Conservation (phyloP, 148 eudicot species). For the Silene uniflora region DNA sequence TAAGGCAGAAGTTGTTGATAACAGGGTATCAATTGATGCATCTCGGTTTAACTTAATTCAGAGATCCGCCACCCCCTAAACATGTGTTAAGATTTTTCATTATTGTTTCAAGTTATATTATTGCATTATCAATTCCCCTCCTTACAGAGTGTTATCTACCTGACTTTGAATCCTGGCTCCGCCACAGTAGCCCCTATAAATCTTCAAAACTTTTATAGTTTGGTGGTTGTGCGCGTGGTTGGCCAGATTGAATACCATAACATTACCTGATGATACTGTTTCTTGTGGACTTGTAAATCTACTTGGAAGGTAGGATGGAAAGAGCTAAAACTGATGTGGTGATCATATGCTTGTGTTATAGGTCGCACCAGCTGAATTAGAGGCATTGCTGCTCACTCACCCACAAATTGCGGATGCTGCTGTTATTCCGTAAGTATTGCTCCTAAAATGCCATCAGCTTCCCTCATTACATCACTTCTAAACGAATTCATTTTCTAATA, state of each 20-base stretch:
- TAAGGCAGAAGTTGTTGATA: too few relatives aligned
- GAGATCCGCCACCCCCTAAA: too few relatives aligned
- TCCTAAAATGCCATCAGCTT: neutral
- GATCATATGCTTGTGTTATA: constrained; percentile 15
- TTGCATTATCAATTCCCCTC: too few relatives aligned
- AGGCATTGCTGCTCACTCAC: constrained; percentile 79
- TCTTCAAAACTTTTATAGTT: too few relatives aligned
- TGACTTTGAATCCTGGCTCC: neutral
- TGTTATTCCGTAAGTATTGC: constrained; percentile 82
- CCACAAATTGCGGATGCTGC: constrained; percentile 80
- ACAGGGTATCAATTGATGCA: too few relatives aligned
- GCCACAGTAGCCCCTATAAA: neutral
- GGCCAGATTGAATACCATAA: neutral
- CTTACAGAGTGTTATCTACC: neutral
- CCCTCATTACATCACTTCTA: neutral
- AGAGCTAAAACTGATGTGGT: neutral
- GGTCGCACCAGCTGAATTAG: constrained; percentile 94
- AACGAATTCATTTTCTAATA: neutral
- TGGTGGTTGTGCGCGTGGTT: neutral
- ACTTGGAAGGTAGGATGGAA: neutral
- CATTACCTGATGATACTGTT: neutral
- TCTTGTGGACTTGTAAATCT: neutral
- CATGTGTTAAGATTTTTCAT: neutral
- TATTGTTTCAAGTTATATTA: neutral
- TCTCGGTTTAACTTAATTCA: too few relatives aligned